phyloP scores from a whole-genome alignment of 495 filamentous ascomycete species.

The Lineolata rhizophorae region DNA sequence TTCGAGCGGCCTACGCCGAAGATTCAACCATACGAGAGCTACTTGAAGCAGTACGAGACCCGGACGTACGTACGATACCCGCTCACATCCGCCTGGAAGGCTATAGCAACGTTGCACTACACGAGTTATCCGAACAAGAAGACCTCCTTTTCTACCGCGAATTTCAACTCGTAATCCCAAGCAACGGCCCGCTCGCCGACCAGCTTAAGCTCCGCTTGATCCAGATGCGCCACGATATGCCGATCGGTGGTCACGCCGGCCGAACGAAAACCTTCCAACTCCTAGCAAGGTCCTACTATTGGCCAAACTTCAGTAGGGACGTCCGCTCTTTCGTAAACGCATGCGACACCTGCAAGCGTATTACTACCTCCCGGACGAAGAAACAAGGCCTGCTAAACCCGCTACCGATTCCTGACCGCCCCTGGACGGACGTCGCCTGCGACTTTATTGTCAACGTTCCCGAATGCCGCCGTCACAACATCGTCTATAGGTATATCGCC shows the following conservation, averaged over 20 bases:
- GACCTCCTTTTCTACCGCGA: no score
- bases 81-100: no score
- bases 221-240: neutral
- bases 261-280: neutral
- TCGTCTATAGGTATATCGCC: conserved; percentile 4
- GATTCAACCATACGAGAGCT: no score
- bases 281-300: conserved; percentile 4
- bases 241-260: conserved; percentile 3
- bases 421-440: conserved; percentile 9
- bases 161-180: no score
- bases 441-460: conserved; percentile 8
- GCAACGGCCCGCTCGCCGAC: no score
- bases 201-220: no score
- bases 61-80: no score
- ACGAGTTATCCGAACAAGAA: no score
- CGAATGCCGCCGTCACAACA: neutral
- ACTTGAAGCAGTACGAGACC: no score
- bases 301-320: conserved; percentile 3
- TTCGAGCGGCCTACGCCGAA: no score
- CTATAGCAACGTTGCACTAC: no score
- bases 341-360: conserved; percentile 5
- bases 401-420: conserved; percentile 6
- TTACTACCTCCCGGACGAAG: conserved; percentile 3
- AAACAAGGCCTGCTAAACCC: conserved; percentile 9
- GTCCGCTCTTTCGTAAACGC: conserved; percentile 4